Evolutionary conservation across 495 filamentous ascomycete species (phyloP).

Genomic region (Xylaria curta): DNA sequence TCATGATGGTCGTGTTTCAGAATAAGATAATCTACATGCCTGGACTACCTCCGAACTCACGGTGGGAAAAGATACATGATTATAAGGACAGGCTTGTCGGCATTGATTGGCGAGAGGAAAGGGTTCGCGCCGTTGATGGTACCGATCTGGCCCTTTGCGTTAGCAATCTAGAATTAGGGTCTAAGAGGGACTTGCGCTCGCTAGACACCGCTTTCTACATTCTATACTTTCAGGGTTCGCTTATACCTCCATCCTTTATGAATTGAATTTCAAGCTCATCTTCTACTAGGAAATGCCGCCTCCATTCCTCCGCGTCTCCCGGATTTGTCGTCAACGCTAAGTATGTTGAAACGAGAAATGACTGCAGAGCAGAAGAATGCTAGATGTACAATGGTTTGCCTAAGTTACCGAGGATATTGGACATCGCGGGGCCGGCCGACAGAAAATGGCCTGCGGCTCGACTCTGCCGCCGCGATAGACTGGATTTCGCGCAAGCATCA

Average conservation of each 20-base stretch:
- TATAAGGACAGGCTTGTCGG: constrained; percentile 64
- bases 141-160: constrained; percentile 52
- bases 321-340: constrained; percentile 64
- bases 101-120: constrained; percentile 68
- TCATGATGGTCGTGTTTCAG: constrained; percentile 81
- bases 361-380: constrained; percentile 17
- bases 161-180: constrained; percentile 34
- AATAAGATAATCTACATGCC: constrained; percentile 88
- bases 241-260: constrained; percentile 28
- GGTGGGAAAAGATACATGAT: constrained; percentile 64
- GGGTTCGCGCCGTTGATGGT: constrained; percentile 61
- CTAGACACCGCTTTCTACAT: constrained; percentile 48
- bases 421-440: constrained; percentile 72
- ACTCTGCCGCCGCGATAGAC: constrained; percentile 65
- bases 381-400: constrained; percentile 63
- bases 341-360: constrained; percentile 45
- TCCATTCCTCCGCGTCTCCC: constrained; percentile 74
- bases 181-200: constrained; percentile 24
- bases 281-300: constrained; percentile 63
- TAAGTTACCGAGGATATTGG: constrained; percentile 84
- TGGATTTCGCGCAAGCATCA: constrained; percentile 49
- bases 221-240: constrained; percentile 66
- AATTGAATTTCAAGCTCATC: constrained; percentile 40
- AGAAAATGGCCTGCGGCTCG: constrained; percentile 68
- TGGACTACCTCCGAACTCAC: constrained; percentile 66